Conservation (phyloP, 768 basidiomycete genomes). For the Leccinum incarnatum region DNA sequence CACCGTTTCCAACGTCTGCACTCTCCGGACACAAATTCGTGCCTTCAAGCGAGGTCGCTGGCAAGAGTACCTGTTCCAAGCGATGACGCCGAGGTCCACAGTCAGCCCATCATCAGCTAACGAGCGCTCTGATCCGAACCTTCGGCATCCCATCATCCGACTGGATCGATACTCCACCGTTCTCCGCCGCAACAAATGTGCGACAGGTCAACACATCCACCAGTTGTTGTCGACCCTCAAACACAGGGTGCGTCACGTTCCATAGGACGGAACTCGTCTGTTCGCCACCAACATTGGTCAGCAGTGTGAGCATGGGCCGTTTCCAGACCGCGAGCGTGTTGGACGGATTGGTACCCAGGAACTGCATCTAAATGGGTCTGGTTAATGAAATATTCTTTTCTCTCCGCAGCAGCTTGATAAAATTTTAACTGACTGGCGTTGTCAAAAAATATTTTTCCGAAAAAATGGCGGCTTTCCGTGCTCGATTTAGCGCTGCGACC, state of each 20-base stretch:
- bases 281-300: conserved; percentile 51
- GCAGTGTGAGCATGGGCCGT: conserved; percentile 51
- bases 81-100: background rate
- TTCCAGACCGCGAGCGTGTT: conserved; percentile 51
- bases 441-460: conserved; percentile 44
- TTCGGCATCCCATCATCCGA: conserved; percentile 47
- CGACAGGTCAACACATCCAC: conserved; percentile 55
- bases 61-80: conserved; percentile 34
- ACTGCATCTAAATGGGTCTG: conserved; percentile 39
- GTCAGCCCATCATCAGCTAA: background rate
- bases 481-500: conserved; percentile 49
- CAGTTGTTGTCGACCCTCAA: conserved; percentile 39
- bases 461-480: conserved; percentile 48
- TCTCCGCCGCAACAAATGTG: conserved; percentile 33
- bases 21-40: conserved; percentile 21
- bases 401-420: background rate
- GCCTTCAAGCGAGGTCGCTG: conserved; percentile 26
- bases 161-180: conserved; percentile 41
- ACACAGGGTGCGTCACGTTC: conserved; percentile 43
- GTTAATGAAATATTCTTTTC: background rate
- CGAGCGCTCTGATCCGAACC: conserved; percentile 22
- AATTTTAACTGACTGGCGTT: conserved; percentile 38
- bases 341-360: conserved; percentile 38
- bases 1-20: conserved; percentile 2
- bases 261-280: conserved; percentile 36